Evolutionary conservation across 768 basidiomycete species (phyloP), one percentile per base, ranked within the genome.

Genomic region (Tulasnella calospora): DNA sequence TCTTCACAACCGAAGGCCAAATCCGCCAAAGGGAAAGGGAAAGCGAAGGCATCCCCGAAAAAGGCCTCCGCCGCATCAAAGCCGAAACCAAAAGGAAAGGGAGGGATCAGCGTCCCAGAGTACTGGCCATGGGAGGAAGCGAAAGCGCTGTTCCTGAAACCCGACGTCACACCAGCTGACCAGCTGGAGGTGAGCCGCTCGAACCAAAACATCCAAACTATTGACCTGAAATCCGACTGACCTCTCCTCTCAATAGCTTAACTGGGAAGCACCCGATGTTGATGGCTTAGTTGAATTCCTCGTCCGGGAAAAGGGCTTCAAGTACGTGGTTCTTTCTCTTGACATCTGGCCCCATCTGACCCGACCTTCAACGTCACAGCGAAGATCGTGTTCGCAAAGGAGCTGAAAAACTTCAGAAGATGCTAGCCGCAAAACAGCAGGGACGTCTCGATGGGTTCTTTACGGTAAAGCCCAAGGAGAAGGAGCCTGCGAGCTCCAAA

Each of bases 121-220:
- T 91, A 97, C 79, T 99, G 97, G 97, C 94, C 94, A 71, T 99
- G 94, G 94, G 91, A 96, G 83, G 92, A 95, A 80, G 98, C 98
- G 47, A 96, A 96, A 85, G 88, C 91, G 83, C 82, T 99, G 35
- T 99, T 99, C 82, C 85, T 92, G 84, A 90, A 92, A 73, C 98
- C 98, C 2, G 95, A 98, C 79, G 97, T 99, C 30, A 86, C 90
- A 10, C 92, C 95, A 35, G 92, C 95, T 2, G 90, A 92, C 71
- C 88, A 98, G 81, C 83, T 98, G 35, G 93, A 98, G 86, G 96
- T 97, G 82, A 35, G 17, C n/a, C 41, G 0, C 38, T 13, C 23
- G 7, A 38, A 40, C 12, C 19, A 6, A 27, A 70, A 81, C 33
- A 81, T 23, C 74, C 23, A 61, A 36, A 9, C 23, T 33, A 67